A percentile compares a stretch with the other conserved stretches of the same genome.
phyloP scores from a whole-genome alignment of 129 eudicot genomes.

The Flaveria brownii region DNA sequence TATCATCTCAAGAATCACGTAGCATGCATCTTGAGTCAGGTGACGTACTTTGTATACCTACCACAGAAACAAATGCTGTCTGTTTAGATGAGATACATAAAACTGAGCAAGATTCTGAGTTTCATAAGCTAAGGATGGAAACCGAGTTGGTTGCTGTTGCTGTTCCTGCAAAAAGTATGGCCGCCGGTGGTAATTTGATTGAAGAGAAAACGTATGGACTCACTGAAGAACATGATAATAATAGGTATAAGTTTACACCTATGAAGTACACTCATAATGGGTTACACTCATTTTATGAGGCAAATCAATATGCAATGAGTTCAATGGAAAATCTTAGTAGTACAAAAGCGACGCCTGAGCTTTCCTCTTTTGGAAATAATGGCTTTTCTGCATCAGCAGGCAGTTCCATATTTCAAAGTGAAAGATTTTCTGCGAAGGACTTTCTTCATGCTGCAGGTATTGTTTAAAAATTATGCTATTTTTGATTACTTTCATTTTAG shows the following conservation, averaged over 20 bases:
- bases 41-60: slow-evolving; percentile 32
- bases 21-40: slow-evolving; percentile 37
- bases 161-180: slow-evolving; percentile 30
- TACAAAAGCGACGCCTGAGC: slow-evolving; percentile 40
- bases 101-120: slow-evolving; percentile 25
- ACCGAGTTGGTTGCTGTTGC: slow-evolving; percentile 38
- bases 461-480: slow-evolving; percentile 9
- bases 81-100: slow-evolving; percentile 33
- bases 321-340: slow-evolving; percentile 41
- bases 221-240: slow-evolving; percentile 35
- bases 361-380: slow-evolving; percentile 41
- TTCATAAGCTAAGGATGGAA: slow-evolving; percentile 27
- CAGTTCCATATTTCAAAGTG: slow-evolving; percentile 34
- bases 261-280: slow-evolving; percentile 44
- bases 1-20: slow-evolving; percentile 42
- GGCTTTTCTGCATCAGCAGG: slow-evolving; percentile 33
- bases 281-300: slow-evolving; percentile 61
- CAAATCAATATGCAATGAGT: slow-evolving; percentile 33
- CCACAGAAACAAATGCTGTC: slow-evolving; percentile 29
- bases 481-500: background rate
- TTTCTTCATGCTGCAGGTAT: slow-evolving; percentile 57
- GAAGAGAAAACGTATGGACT: slow-evolving; percentile 32
- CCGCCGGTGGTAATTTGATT: slow-evolving; percentile 32
- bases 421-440: slow-evolving; percentile 40
- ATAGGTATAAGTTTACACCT: slow-evolving; percentile 28